Base-by-base conservation (phyloP, 495 filamentous ascomycete genomes). In the Xylaria intraflava region DNA sequence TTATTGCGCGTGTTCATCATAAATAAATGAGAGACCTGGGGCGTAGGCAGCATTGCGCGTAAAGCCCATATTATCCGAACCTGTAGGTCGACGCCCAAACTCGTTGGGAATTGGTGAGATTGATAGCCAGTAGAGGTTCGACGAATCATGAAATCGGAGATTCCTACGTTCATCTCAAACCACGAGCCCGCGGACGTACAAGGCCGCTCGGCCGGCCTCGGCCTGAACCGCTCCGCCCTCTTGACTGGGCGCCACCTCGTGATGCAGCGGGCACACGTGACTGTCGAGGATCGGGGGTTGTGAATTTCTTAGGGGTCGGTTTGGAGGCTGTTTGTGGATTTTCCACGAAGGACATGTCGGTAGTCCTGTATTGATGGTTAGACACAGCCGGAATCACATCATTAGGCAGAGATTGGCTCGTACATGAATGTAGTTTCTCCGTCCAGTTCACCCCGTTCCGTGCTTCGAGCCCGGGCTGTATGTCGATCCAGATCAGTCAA, bases 281-380 rank as follows among this genome's bases (percentile, higher is more conserved):
- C 46, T 73, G 71, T 27, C 72, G 72, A 11, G 61, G 43, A 19
- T 61, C 75, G 1, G 83, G 77, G 9, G 79, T 81, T 35, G 79
- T 64, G 62, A 84, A 83, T 57, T 82, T 87, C 55, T 66, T 66
- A n/a, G 79, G 72, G 2, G 83, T 69, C n/a, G 79, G 72, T 67
- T 84, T 88, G 5, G 84, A 83, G 17, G 83, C 83, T 30, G 77
- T 81, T 1, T 87, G 82, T 14, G 90, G 90, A 65, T 96, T 86
- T 20, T 95, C 90, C 22, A 96, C 83, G 62, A 96, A 98, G 11
- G 89, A 90, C 12, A 90, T 95, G 68, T 96, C 93, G 24, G 88
- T 96, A 23, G 92, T 96, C 76, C 89, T 93, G 59, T 6, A 58
- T 39, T 49, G 46, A 58, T 53, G 65, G 62, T 76, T 40, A 64